These are phyloP conservation scores for Candida nemodendra DNA, from an alignment of 805 yeast genomes.

Conservation along the genomic window DNA sequence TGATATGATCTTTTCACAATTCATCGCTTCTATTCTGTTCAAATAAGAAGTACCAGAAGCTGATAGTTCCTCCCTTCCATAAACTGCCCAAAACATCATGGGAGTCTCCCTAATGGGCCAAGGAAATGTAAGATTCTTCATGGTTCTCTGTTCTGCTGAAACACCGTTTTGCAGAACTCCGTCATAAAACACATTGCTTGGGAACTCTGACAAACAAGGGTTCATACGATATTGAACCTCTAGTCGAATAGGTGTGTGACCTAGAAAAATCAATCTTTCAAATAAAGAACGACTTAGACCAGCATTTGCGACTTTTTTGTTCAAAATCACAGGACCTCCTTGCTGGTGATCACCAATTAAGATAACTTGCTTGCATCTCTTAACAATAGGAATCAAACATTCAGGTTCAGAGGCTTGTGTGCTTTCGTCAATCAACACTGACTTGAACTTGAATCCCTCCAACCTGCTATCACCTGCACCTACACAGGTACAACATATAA, in stretches of 20 bases:
- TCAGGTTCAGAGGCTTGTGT: constrained; percentile 96
- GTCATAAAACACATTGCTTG: constrained; percentile 89
- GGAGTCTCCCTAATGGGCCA: constrained; percentile 86
- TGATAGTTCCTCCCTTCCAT: constrained; percentile 86
- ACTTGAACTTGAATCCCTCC: constrained; percentile 53
- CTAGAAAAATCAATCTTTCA: constrained; percentile 78
- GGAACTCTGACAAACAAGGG: constrained; percentile 81
- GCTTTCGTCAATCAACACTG: constrained; percentile 87
- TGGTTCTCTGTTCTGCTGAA: constrained; percentile 65
- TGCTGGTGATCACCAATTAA: constrained; percentile 95
- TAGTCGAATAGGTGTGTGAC: constrained; percentile 79
- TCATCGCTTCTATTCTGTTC: constrained; percentile 87
- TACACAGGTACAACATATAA: constrained; percentile 87
- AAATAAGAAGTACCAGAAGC: constrained; percentile 77
- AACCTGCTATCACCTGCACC: constrained; percentile 84
- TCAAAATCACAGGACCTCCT: constrained; percentile 86
- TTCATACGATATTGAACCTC: constrained; percentile 97
- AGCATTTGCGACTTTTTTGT: constrained; percentile 78
- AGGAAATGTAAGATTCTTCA: constrained; percentile 64
- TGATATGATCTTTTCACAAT: constrained; percentile 76
- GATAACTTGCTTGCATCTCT: constrained; percentile 86
- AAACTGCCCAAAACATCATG: constrained; percentile 95
- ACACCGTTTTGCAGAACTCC: constrained; percentile 93
- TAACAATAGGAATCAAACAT: constrained; percentile 81
- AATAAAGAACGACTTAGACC: constrained; percentile 85